Conservation (phyloP, 1,139 yeast species). For the Pneumocystis sp. region DNA sequence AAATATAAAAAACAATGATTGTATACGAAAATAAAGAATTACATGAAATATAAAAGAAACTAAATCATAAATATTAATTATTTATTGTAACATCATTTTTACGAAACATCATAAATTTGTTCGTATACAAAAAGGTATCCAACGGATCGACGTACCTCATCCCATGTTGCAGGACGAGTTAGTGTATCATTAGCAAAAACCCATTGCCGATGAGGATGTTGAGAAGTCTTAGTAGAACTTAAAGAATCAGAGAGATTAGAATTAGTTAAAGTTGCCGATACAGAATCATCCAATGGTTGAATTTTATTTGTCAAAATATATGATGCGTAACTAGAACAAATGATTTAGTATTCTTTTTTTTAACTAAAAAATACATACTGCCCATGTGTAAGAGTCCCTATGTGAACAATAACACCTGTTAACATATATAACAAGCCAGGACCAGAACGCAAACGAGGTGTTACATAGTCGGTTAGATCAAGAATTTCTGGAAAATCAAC, state of each 20-base stretch:
- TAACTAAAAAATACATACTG: conserved; percentile 4
- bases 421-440: conserved; percentile 7
- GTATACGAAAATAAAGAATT: no score
- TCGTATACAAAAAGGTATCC: background rate
- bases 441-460: conserved; percentile 3
- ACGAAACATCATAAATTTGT: background rate
- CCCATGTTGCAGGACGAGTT: conserved; percentile 9
- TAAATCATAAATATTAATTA: no score
- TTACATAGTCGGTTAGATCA: conserved; percentile 10
- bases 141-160: conserved; percentile 9
- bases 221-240: background rate
- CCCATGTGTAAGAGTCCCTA: conserved; percentile 11
- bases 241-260: background rate
- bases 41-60: no score
- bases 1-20: no score
- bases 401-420: conserved; percentile 12
- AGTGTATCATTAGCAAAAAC: conserved; percentile 11
- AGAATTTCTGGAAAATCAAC: conserved; percentile 9
- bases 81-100: background rate
- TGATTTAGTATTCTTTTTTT: background rate
- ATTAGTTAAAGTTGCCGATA: background rate
- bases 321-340: conserved; percentile 3
- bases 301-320: conserved; percentile 9
- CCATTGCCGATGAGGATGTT: conserved; percentile 9
- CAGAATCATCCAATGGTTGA: conserved; percentile 1